Conservation (phyloP, 805 yeast genomes). For the Monosporozyma unispora region DNA sequence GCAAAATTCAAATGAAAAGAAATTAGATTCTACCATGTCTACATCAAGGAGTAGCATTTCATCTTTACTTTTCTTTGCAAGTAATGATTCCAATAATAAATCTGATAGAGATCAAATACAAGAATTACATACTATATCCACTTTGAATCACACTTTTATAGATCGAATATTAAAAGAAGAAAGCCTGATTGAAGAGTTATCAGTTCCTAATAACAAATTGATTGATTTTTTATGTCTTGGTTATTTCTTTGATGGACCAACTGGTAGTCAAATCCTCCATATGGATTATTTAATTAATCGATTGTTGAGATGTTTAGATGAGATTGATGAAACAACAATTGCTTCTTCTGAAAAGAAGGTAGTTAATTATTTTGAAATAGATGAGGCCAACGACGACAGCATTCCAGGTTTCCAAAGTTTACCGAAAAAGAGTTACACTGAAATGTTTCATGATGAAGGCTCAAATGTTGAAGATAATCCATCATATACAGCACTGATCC, state of each 20-base stretch:
- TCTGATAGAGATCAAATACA: background rate
- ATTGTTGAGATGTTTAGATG: conserved; percentile 20
- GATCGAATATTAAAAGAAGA: conserved; percentile 32
- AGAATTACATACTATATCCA: background rate
- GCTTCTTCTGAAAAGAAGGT: background rate
- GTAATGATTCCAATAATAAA: background rate
- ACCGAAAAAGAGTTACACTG: background rate
- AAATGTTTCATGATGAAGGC: background rate
- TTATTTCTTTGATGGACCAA: conserved; percentile 24
- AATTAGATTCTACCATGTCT: background rate
- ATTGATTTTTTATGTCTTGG: conserved; percentile 46
- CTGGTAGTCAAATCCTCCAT: conserved; percentile 16
- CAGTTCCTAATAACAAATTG: conserved; percentile 31
- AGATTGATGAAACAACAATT: conserved; percentile 8
- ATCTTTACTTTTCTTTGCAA: background rate
- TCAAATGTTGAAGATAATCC: background rate
- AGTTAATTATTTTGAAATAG: background rate
- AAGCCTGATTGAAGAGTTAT: conserved; percentile 30
- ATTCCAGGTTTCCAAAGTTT: background rate
- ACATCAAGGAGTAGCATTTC: conserved; percentile 5
- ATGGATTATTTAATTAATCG: conserved; percentile 27
- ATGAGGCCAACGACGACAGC: background rate
- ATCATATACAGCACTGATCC: background rate
- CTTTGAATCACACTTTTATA: conserved; percentile 22
- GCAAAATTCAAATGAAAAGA: background rate